Evolutionary conservation across 352 stramenopile genomes (phyloP), one percentile per base, ranked within the genome.

Genomic region (Elongisporangium prolatum): DNA sequence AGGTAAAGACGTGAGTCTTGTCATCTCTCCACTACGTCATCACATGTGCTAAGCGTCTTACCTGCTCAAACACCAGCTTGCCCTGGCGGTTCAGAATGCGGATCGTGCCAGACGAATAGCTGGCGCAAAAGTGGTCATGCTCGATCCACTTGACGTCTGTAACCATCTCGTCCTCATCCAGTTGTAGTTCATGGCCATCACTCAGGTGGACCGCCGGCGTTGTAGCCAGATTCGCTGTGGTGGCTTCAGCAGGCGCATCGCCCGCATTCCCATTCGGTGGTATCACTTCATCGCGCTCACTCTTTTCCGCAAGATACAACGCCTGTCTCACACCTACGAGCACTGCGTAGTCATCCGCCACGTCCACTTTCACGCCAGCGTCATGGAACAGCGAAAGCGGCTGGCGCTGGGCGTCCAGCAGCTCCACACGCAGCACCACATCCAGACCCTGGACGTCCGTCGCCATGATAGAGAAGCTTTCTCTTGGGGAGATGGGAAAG

Each of bases 111-210:
- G 80, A 84, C 20, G 72, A 69, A 60, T 88, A 90, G 57, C 80
- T 76, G 25, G 58, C 69, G 13, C 64, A 74, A 18, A 92, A 72
- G n/a, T 75, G 63, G 38, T 87, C 78, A 11, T 61, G 57, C 50
- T 78, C 62, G 51, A 92, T 67, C 80, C 80, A 92, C 59, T 89
- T 90, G 52, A 90, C 69, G 54, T 88, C 76, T 11, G 72, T 68
- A 7, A 90, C 67, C 1, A 55, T 44, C 49, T 89, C 80, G 17
- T 78, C 63, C 8, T 72, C 68, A 14, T 87, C 70, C 17, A 84
- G 48, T 8, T 65, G 64, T 20, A 82, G 38, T 4, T 63, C 65
- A 0, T 50, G 40, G 1, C 34, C 47, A 20, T 72, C 73, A 9
- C 61, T 70, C n/a, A 91, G 48, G 47, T 80, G 37, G 34, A 44